phyloP scores from a whole-genome alignment of 1,139 yeast species.

The Magnusiomyces tetraspermus region DNA sequence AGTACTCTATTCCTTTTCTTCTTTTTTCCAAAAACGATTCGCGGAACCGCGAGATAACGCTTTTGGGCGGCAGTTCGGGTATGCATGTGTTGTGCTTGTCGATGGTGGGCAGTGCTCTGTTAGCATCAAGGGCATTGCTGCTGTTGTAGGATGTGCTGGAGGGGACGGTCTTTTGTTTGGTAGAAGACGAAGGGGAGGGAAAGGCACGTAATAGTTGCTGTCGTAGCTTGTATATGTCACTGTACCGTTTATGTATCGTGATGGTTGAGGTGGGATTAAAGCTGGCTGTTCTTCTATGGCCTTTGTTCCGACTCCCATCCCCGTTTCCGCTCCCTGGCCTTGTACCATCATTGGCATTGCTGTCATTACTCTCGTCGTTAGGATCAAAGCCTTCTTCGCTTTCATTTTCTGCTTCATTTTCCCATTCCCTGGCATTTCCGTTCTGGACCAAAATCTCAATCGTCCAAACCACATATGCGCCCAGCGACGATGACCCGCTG shows the following conservation, averaged over 20 bases:
- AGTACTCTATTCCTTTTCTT: constrained; percentile 64
- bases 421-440: no score
- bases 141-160: no score
- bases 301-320: neutral
- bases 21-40: constrained; percentile 52
- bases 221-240: constrained; percentile 51
- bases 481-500: constrained; percentile 19
- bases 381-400: neutral
- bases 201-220: constrained; percentile 34
- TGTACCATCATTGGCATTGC: neutral
- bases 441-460: constrained; percentile 30
- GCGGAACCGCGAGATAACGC: constrained; percentile 42
- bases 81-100: no score
- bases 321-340: neutral
- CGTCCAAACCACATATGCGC: constrained; percentile 37
- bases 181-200: no score
- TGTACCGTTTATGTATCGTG: constrained; percentile 49
- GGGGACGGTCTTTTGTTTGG: no score
- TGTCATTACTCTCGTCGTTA: neutral
- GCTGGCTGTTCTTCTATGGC: no score
- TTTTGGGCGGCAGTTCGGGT: constrained; percentile 65
- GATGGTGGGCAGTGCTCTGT: no score
- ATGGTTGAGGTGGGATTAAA: constrained; percentile 45
- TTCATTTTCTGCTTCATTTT: no score
- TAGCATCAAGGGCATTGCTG: no score